Percentiles rank a stretch among this genome's conserved stretches.
Evolutionary conservation across 306 rosid species (phyloP).

Genomic region (Amphicarpaea edgeworthii): DNA sequence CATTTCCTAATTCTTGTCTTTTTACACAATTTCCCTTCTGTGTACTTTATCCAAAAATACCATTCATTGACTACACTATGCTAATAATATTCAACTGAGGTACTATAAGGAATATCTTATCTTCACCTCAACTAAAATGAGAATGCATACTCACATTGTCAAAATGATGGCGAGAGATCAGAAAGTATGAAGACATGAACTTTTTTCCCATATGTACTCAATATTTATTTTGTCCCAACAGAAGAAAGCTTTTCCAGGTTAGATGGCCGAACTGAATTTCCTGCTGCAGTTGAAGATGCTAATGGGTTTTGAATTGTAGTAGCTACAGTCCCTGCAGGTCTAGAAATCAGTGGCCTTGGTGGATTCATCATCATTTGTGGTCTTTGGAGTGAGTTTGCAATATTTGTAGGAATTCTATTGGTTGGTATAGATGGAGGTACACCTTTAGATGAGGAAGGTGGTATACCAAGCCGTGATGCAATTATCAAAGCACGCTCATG

Average conservation of each 20-base stretch:
- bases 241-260: conserved; percentile 68
- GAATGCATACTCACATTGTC: conserved; percentile 50
- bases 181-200: conserved; percentile 42
- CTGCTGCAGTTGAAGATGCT: conserved; percentile 56
- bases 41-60: conserved; percentile 19
- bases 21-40: not conserved
- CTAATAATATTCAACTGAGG: conserved; percentile 18
- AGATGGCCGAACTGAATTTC: conserved; percentile 66
- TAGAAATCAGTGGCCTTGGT: conserved; percentile 68
- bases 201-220: conserved; percentile 29
- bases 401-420: conserved; percentile 63
- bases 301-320: conserved; percentile 57
- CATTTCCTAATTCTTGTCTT: conserved; percentile 1
- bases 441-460: conserved; percentile 72
- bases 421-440: conserved; percentile 61
- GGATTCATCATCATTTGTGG: conserved; percentile 61
- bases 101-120: not conserved
- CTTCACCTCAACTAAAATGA: conserved; percentile 21
- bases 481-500: conserved; percentile 91
- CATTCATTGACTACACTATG: conserved; percentile 17
- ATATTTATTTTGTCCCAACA: conserved; percentile 60
- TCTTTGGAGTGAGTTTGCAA: conserved; percentile 69
- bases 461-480: conserved; percentile 78
- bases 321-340: conserved; percentile 60
- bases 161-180: conserved; percentile 37